Evolutionary conservation across 192 early-diverging fungal genomes (phyloP), one percentile per base, ranked within the genome.

Genomic region (Linnemannia schmuckeri): DNA sequence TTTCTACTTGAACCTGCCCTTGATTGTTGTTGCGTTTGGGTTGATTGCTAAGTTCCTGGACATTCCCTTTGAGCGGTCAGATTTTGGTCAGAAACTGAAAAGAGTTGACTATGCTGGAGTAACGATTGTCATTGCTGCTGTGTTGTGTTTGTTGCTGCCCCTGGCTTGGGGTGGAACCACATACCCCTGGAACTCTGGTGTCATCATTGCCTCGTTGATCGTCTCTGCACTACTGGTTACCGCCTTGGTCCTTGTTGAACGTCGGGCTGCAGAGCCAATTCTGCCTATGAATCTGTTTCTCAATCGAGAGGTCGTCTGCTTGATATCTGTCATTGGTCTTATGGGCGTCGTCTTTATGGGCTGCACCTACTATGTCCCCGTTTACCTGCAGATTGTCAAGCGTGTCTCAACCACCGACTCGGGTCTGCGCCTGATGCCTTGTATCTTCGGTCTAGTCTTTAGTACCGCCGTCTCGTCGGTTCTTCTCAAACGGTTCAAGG

Each of bases 1-100:
- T 52, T 95, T 95, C 74, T 97, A 91, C 89, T 92, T 96, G 82
- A 97, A 97, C 77, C 76, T 98, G 15, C 97, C 97, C 33, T 88
- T 97, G 78, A 94, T 95, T 20, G 89, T 85, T 15, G 27, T 95
- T 18, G 91, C 95, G 2, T 47, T 95, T 66, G 70, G 88, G 1
- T 78, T 95, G 18, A 90, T 93, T 37, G 78, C 86, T 63, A 79
- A 90, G 72, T 89, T 90, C 40, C 90, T 94, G 82, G 90, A 92
- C 30, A 90, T 93, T 78, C 94, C 93, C 2, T 80, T 76, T 4
- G 87, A 92, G 7, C 72, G 70, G 0, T 93, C 93, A 10, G 83
- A 87, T n/a, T 44, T 91, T 3, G 52, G 17, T 0, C 88, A 91
- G 10, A 97, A 98, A 85, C 72, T 94, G 8, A 47, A 83, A 10